Evolutionary conservation across 2,329 filamentous ascomycete genomes (phyloP), one percentile per base, ranked within the genome.

Genomic region (Aspergillus sp.): DNA sequence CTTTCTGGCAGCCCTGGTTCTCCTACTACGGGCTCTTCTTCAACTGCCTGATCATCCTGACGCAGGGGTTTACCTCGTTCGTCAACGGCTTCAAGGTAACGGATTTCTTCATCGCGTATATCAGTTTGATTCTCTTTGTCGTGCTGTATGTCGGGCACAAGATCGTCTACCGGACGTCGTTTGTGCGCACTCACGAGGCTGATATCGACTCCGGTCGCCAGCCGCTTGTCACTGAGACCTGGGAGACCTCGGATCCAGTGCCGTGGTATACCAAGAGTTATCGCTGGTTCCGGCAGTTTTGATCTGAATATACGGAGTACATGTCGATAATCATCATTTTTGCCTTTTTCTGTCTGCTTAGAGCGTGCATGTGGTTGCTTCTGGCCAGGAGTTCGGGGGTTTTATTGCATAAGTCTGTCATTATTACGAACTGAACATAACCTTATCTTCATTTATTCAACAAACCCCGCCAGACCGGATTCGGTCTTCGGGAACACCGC

Each of bases 41-140:
- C 68, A 83, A 77, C 64, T 50, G 78, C 1, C 63, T 86, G 43
- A 81, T 87, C 50, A 74, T 81, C 44, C 49, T 86, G 26, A 86
- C 83, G 0, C 82, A 82, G 58, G 84, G 83, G 3, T 87, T 86
- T 65, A 80, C 80, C 7, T 75, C 77, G 4, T 86, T 85, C 59
- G 81, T 86, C 36, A 69, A 67, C 1, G 51, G 38, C 5, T 86
- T 83, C 78, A 72, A 68, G 56, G 76, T 75, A 4, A 72, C 72
- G 45, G 68, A 74, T 40, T 87, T 86, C 56, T 84, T 86, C 51
- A 73, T 79, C 1, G 73, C 76, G 4, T 86, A 86, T 55, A 62
- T 85, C 56, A 82, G 80, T 52, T 58, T 86, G 48, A 78, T 85
- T 28, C 59, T 86, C 3, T 86, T 85, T 55, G 57, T 76, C 3